Evolutionary conservation across 257 asterid genomes (phyloP).

Genomic region (Nicotiana tomentosiformis): DNA sequence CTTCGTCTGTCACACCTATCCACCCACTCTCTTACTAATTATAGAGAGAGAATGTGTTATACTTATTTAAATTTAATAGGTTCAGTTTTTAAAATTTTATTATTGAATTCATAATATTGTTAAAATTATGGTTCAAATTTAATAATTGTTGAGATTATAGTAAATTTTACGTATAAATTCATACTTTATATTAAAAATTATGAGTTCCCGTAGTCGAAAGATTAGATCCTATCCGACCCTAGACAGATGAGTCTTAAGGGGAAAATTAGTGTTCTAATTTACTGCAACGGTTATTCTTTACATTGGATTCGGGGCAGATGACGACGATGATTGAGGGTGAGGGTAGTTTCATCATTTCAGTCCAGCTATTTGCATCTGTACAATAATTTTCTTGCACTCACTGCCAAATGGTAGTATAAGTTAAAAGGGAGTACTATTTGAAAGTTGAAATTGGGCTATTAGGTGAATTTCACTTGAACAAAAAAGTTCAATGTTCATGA

Average conservation of each 20-base stretch:
- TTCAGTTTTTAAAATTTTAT: too few relatives aligned
- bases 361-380: neutral
- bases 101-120: too few relatives aligned
- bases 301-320: neutral
- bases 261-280: neutral
- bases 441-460: too few relatives aligned
- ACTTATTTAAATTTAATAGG: too few relatives aligned
- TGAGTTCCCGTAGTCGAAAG: too few relatives aligned
- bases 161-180: too few relatives aligned
- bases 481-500: neutral
- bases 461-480: neutral
- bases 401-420: too few relatives aligned
- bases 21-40: neutral
- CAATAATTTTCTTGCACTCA: too few relatives aligned
- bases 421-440: too few relatives aligned
- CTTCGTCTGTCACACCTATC: neutral
- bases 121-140: too few relatives aligned
- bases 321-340: neutral
- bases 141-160: too few relatives aligned
- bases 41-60: neutral
- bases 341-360: neutral
- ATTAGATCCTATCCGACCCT: too few relatives aligned
- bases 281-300: neutral
- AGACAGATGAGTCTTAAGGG: neutral
- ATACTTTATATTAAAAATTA: rapidly evolving